Conservation (phyloP, 768 basidiomycete species). For the Kwoniella sp. region DNA sequence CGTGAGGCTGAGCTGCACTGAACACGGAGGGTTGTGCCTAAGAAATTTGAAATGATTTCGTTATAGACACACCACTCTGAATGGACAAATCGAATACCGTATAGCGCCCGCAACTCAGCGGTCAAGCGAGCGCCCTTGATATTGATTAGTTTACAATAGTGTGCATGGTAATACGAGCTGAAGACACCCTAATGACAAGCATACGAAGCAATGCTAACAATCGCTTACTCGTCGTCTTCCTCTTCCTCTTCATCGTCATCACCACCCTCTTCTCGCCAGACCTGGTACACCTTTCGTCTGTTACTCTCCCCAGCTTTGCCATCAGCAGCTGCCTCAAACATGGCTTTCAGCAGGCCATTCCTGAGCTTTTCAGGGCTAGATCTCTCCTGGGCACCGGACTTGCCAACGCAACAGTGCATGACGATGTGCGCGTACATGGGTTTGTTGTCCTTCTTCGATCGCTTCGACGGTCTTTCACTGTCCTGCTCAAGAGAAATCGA, state of each 20-base stretch:
- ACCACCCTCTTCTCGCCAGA: conserved; percentile 68
- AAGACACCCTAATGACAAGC: background rate
- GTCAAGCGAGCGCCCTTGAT: no score
- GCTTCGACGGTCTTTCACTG: conserved; percentile 54
- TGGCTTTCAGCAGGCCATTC: conserved; percentile 62
- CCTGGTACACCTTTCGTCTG: conserved; percentile 76
- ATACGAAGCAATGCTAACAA: background rate
- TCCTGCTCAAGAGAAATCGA: conserved; percentile 57
- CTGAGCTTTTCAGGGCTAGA: conserved; percentile 25
- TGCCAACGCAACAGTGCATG: conserved; percentile 61
- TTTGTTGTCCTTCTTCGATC: conserved; percentile 54
- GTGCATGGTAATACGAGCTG: background rate
- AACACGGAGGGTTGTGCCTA: no score
- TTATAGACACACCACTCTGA: no score
- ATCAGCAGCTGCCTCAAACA: conserved; percentile 71
- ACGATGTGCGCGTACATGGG: conserved; percentile 60
- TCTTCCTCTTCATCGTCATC: conserved; percentile 52
- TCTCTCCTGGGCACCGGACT: conserved; percentile 53
- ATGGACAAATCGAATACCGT: no score
- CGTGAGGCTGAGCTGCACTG: no score
- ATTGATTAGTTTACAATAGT: background rate
- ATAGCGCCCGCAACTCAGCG: no score
- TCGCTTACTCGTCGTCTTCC: conserved; percentile 14
- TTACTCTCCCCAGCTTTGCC: conserved; percentile 71
- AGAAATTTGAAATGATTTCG: no score